Conservation (phyloP, 768 basidiomycete species). For the Amanita brunnescens region DNA sequence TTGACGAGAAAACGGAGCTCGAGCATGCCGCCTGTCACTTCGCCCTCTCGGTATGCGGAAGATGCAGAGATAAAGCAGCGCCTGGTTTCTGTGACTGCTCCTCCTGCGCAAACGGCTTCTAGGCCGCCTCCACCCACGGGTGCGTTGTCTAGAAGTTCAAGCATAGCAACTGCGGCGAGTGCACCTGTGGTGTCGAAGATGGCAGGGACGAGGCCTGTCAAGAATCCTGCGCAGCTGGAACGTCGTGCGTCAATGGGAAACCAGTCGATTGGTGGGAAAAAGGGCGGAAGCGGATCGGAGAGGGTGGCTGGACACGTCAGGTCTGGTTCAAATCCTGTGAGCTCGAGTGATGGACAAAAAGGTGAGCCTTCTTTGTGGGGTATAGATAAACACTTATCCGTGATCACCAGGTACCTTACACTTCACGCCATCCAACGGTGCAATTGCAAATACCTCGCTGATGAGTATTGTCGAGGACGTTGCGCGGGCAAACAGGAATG, state of each 20-base stretch:
- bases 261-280: not conserved
- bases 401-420: not conserved
- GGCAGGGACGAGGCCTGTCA: slow-evolving; percentile 9
- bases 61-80: not conserved
- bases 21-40: slow-evolving; percentile 5
- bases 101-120: not conserved
- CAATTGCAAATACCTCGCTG: slow-evolving; percentile 14
- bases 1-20: slow-evolving; percentile 12
- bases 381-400: not conserved
- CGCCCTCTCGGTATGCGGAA: not conserved
- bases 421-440: not conserved
- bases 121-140: not conserved
- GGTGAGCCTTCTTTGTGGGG: not conserved
- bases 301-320: not conserved
- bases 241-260: slow-evolving; percentile 11
- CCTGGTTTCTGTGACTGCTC: not conserved
- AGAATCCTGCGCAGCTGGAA: slow-evolving; percentile 15
- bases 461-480: slow-evolving; percentile 68
- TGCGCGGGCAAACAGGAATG: slow-evolving; percentile 23
- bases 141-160: slow-evolving; percentile 22
- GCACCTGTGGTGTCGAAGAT: slow-evolving; percentile 14
- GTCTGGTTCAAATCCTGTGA: not conserved
- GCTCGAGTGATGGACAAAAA: not conserved
- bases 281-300: not conserved
- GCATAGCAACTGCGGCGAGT: slow-evolving; percentile 23